Base-by-base conservation (phyloP, 1,139 yeast genomes). In the Candida freyschussii region DNA sequence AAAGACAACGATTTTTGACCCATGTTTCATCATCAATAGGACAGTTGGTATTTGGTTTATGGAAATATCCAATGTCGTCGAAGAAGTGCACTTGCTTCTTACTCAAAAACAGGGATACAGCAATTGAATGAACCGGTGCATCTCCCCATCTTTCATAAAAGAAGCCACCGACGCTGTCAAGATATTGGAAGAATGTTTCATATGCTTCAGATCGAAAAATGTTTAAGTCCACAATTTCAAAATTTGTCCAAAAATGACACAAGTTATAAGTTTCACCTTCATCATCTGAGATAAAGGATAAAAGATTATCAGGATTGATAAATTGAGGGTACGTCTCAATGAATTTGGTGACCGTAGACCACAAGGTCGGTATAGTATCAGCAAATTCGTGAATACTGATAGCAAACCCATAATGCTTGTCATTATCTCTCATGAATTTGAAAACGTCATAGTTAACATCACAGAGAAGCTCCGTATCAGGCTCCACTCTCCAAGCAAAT, bases 401-500 rank as follows among this genome's bases (percentile, higher is more conserved):
- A 8, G 82, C 72, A 57, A 78, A 80, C 1, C 87, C 89, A 52
- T 81, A 81, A 36, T 60, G 64, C 56, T 77, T 75, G 39, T 76
- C 60, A 48, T 78, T 69, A 39, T 70, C 78, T 36, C 63, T 60
- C 84, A 81, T 76, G 54, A 55, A 77, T 48, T 68, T 65, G 59
- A 81, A 81, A 32, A 79, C 70, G 50, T 81, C 91, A 52, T 78
- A 74, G 45, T 75, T 66, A 39, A 81, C 65, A 55, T 80, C 84
- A 60, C 91, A 81, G 47, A 64, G 68, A 43, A 78, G 64, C 40
- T 65, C 62, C 39, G 79, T 77, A 37, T 75, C 80, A 5, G 91
- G 89, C 57, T 81, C 91, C 19, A 81, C 87, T 47, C 91, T 65
- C 87, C 87, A 79, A 51, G 75, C 75, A 62, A 75, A 79, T 41